Evolutionary conservation across 2,329 filamentous ascomycete species (phyloP).

Genomic region (Monilinia vaccinii-corymbosi): DNA sequence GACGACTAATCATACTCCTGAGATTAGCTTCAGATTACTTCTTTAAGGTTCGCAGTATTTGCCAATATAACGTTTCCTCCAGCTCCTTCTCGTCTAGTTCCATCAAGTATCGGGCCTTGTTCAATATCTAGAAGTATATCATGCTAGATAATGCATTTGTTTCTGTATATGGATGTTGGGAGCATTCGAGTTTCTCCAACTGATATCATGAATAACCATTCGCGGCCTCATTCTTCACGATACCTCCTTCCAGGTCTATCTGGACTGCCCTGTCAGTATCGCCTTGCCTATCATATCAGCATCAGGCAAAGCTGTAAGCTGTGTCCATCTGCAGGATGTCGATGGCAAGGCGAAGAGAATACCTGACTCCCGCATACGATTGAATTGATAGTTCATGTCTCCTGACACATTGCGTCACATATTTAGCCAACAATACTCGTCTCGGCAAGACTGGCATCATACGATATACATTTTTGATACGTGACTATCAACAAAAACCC

Average conservation of each 20-base stretch:
- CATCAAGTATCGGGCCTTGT: neutral
- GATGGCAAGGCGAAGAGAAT: neutral
- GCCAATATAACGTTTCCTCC: neutral
- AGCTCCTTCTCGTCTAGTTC: neutral
- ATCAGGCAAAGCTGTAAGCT: neutral
- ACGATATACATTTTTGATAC: neutral
- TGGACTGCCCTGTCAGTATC: neutral
- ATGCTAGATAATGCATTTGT: constrained; percentile 4
- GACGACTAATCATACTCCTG: neutral
- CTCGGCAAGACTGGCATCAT: neutral
- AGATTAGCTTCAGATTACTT: neutral
- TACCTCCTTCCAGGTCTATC: neutral
- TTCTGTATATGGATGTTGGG: neutral
- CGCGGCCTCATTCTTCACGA: neutral
- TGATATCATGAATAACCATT: neutral
- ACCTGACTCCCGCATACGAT: neutral
- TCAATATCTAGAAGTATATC: neutral
- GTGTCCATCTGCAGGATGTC: neutral
- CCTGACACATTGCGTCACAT: neutral
- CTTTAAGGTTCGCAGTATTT: neutral
- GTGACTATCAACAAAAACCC: neutral
- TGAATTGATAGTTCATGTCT: neutral
- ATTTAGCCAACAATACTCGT: neutral
- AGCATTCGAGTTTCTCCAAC: neutral
- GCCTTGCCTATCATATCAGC: neutral